Conservation (phyloP, 164 flowering plant genomes). For the Protea cynaroides region DNA sequence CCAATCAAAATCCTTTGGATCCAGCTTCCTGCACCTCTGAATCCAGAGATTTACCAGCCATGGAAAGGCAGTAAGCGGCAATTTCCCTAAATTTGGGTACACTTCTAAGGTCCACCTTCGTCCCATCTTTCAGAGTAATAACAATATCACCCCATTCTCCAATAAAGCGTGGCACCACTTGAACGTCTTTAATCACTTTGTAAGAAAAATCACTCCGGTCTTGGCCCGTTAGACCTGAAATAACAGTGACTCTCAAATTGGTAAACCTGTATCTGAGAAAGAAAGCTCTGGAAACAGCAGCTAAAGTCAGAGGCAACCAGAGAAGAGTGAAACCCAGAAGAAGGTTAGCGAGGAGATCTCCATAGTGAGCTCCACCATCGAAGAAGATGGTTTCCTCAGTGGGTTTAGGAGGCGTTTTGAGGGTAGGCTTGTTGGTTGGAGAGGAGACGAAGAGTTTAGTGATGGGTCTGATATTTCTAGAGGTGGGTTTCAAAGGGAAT, state of each 20-base stretch:
- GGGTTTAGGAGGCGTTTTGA: constrained; percentile 28
- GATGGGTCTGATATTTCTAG: constrained; percentile 25
- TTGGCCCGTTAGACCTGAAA: constrained; percentile 85
- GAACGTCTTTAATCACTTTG: constrained; percentile 73
- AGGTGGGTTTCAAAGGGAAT: constrained; percentile 16
- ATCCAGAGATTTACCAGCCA: constrained; percentile 53
- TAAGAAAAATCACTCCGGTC: constrained; percentile 89
- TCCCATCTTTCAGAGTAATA: constrained; percentile 81
- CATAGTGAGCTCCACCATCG: constrained; percentile 98
- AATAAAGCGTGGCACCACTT: constrained; percentile 89
- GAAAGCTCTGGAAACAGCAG: constrained; percentile 81
- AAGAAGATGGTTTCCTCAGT: constrained; percentile 59
- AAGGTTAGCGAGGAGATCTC: constrained; percentile 77
- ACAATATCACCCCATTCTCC: constrained; percentile 98
- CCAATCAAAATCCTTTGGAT: constrained; percentile 51
- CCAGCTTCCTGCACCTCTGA: constrained; percentile 26
- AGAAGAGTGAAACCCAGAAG: constrained; percentile 86
- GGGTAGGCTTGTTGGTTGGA: constrained; percentile 39
- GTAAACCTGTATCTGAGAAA: constrained; percentile 87
- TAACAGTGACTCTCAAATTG: constrained; percentile 78
- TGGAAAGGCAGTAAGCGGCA: constrained; percentile 67
- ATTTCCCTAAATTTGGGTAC: constrained; percentile 92
- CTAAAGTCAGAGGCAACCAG: constrained; percentile 86
- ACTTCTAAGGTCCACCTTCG: constrained; percentile 86
- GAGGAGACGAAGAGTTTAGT: constrained; percentile 60